Percentiles rank a stretch among this genome's conserved stretches.
Evolutionary conservation across 192 early-diverging fungal species (phyloP).

Genomic region (Coemansia sp.): DNA sequence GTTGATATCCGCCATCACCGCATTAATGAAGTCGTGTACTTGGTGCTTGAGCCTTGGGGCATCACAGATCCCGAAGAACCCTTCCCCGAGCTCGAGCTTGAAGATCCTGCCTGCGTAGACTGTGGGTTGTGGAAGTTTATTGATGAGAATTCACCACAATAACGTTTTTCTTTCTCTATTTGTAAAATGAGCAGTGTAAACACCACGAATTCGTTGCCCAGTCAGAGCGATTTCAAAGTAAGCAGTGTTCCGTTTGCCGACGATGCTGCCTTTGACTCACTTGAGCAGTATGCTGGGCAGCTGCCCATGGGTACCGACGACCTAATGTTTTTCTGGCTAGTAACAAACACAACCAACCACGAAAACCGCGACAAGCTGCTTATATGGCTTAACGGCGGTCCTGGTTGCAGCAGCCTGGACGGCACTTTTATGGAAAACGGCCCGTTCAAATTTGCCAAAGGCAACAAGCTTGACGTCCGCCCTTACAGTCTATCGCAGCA

Average conservation of each 20-base stretch:
- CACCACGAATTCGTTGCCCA: conserved; percentile 6
- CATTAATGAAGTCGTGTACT: conserved; percentile 73
- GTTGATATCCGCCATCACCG: conserved; percentile 77
- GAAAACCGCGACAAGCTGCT: conserved; percentile 53
- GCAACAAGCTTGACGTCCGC: conserved; percentile 31
- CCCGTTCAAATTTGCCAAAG: conserved; percentile 53
- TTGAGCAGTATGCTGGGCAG: conserved; percentile 47
- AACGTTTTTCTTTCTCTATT: conserved; percentile 8
- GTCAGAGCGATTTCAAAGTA: conserved; percentile 23
- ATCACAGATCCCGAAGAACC: conserved; percentile 27
- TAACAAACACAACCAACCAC: conserved; percentile 50
- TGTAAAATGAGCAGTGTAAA: not conserved
- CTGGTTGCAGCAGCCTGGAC: conserved; percentile 62
- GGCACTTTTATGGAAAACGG: conserved; percentile 70
- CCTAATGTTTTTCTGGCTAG: conserved; percentile 56
- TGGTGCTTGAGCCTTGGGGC: conserved; percentile 54
- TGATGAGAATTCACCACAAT: conserved; percentile 50
- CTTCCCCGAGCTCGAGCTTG: conserved; percentile 35
- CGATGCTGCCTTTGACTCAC: conserved; percentile 22
- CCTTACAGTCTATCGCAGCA: conserved; percentile 47
- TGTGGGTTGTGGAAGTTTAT: conserved; percentile 77
- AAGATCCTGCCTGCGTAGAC: conserved; percentile 65
- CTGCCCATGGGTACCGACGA: conserved; percentile 40
- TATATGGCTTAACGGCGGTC: conserved; percentile 68
- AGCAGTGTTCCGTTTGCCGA: conserved; percentile 37